These are phyloP conservation scores for Arabidopsis hybrid DNA, from an alignment of 441 rosid genomes.

Conservation along the genomic window DNA sequence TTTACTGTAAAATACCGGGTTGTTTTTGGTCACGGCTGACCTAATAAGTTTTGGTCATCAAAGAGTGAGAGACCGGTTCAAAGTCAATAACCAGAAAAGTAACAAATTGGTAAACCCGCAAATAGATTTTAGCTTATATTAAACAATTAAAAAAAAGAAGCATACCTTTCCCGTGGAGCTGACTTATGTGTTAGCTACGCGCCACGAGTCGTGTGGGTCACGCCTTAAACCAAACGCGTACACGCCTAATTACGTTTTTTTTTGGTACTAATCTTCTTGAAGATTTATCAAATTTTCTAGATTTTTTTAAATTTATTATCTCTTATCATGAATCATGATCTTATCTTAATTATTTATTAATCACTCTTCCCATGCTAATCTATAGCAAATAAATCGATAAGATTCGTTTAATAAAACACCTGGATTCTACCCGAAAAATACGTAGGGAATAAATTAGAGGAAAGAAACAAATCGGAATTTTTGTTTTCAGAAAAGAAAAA, in stretches of 20 bases:
- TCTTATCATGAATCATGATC: background rate
- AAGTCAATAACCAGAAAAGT: slow-evolving; percentile 47
- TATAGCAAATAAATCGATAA: background rate
- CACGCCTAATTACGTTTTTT: slow-evolving; percentile 41
- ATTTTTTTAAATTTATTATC: slow-evolving; percentile 5
- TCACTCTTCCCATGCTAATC: slow-evolving; percentile 10
- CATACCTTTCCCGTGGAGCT: slow-evolving; percentile 50
- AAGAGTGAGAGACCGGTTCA: slow-evolving; percentile 45
- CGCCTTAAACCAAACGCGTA: slow-evolving; percentile 48
- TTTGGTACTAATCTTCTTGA: slow-evolving; percentile 26
- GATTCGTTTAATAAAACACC: slow-evolving; percentile 8
- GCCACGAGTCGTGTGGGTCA: slow-evolving; percentile 49
- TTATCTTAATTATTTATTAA: slow-evolving; percentile 22
- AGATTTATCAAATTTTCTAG: slow-evolving; percentile 2
- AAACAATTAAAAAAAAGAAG: slow-evolving; percentile 19
- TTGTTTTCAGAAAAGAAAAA: background rate
- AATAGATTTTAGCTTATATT: slow-evolving; percentile 17
- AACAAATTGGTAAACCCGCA: slow-evolving; percentile 32
- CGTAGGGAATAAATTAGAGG: background rate
- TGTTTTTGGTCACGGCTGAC: slow-evolving; percentile 36
- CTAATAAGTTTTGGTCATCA: slow-evolving; percentile 30
- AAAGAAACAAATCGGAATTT: background rate
- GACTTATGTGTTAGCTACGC: slow-evolving; percentile 47
- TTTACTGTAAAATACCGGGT: slow-evolving; percentile 29
- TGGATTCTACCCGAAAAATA: background rate